These are phyloP conservation scores for Vaccinium darrowii DNA, from an alignment of 148 eudicot genomes.

Conservation along the genomic window DNA sequence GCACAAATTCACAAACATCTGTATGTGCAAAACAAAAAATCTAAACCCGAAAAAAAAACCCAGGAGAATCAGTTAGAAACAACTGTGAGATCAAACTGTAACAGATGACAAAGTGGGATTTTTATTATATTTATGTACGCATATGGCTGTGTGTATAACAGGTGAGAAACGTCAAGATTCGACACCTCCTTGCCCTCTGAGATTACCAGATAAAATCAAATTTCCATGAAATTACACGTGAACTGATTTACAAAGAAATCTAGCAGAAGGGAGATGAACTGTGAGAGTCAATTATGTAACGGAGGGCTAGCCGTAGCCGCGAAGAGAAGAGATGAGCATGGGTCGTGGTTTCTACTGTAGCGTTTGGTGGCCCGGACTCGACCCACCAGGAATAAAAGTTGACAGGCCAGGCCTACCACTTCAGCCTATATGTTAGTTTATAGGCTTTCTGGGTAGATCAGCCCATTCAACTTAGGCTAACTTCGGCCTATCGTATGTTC, in stretches of 20 bases:
- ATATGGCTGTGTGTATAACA: neutral
- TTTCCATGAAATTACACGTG: neutral
- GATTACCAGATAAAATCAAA: neutral
- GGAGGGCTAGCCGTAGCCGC: neutral
- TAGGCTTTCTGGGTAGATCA: neutral
- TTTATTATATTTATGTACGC: neutral
- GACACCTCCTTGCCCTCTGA: constrained; percentile 7
- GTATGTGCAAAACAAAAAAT: neutral
- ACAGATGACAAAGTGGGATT: neutral
- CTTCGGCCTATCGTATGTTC: too few species aligned
- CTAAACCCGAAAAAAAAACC: neutral
- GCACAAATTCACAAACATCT: neutral
- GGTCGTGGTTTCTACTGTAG: neutral
- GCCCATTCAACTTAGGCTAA: too few species aligned
- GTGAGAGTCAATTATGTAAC: too few species aligned
- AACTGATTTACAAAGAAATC: neutral
- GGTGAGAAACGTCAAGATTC: constrained; percentile 9
- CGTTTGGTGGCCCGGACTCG: neutral
- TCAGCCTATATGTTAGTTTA: neutral
- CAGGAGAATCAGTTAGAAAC: neutral
- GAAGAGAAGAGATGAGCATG: neutral
- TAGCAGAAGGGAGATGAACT: neutral
- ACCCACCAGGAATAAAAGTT: neutral
- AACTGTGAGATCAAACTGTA: neutral
- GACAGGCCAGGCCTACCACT: neutral